Percentiles rank a stretch among this genome's conserved stretches.
phyloP scores from a whole-genome alignment of 2,329 filamentous ascomycete genomes.

The Coniochaeta pulveracea region DNA sequence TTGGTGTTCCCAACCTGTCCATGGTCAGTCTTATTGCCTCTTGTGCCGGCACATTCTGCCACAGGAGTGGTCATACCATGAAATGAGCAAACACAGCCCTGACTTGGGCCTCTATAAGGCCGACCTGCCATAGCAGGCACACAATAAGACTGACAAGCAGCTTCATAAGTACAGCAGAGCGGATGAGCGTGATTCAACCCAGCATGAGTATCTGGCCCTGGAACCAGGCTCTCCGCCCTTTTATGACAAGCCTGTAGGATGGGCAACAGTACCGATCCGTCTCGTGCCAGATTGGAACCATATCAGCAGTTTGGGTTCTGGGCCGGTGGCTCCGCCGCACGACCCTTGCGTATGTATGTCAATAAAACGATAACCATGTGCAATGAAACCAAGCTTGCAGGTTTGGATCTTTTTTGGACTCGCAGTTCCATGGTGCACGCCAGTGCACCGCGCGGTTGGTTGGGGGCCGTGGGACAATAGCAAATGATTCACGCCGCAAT shows the following conservation, averaged over 20 bases:
- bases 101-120: neutral
- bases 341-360: too few relatives aligned
- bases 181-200: neutral
- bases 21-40: neutral
- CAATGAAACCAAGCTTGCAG: too few relatives aligned
- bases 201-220: neutral
- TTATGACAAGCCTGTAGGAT: neutral
- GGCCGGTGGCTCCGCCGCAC: too few relatives aligned
- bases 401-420: too few relatives aligned
- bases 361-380: too few relatives aligned
- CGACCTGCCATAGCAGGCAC: neutral
- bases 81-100: conserved; percentile 17
- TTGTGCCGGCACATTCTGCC: neutral
- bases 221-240: neutral
- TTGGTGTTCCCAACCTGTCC: conserved; percentile 15
- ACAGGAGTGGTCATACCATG: conserved; percentile 9
- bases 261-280: neutral
- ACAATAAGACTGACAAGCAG: neutral
- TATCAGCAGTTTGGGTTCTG: too few relatives aligned
- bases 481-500: too few relatives aligned
- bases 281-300: too few relatives aligned
- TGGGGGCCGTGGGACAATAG: too few relatives aligned
- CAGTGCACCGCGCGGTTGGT: too few relatives aligned
- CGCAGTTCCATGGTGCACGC: too few relatives aligned
- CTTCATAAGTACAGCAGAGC: neutral